Evolutionary conservation across 495 filamentous ascomycete species (phyloP).

Genomic region (Glonium stellatum): DNA sequence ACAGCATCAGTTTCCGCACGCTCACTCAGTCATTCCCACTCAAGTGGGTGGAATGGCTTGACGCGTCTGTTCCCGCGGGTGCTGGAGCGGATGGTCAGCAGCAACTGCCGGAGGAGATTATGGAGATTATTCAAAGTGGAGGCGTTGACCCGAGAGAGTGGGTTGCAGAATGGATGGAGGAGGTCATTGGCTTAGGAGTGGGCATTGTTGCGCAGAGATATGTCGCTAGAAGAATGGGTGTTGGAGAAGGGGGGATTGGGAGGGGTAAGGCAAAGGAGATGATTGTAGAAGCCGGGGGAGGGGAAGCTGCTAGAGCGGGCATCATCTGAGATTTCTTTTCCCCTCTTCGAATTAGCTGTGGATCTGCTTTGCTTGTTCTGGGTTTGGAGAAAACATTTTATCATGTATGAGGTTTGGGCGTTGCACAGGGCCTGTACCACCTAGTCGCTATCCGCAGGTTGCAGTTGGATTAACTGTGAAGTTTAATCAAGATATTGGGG

Average conservation of each 20-base stretch:
- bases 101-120: constrained; percentile 70
- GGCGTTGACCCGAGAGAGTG: constrained; percentile 94
- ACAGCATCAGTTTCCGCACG: constrained; percentile 79
- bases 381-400: not conserved
- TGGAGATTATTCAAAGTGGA: constrained; percentile 77
- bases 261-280: constrained; percentile 74
- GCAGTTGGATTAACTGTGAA: not conserved
- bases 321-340: constrained; percentile 5
- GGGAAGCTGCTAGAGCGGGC: constrained; percentile 71
- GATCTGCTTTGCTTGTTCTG: not conserved
- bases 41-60: constrained; percentile 87
- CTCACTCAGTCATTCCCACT: constrained; percentile 78
- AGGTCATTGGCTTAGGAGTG: constrained; percentile 67
- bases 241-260: constrained; percentile 76
- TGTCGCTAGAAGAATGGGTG: constrained; percentile 90
- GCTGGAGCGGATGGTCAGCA: constrained; percentile 33
- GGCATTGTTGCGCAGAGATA: constrained; percentile 93
- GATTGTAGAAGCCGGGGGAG: constrained; percentile 64
- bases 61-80: constrained; percentile 56
- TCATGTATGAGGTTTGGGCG: not conserved
- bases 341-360: not conserved
- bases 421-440: not conserved
- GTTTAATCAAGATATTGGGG: not conserved
- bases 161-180: constrained; percentile 96
- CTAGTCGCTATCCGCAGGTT: not conserved